phyloP scores from a whole-genome alignment of 2,329 filamentous ascomycete species.

The Aspergillus unguis region DNA sequence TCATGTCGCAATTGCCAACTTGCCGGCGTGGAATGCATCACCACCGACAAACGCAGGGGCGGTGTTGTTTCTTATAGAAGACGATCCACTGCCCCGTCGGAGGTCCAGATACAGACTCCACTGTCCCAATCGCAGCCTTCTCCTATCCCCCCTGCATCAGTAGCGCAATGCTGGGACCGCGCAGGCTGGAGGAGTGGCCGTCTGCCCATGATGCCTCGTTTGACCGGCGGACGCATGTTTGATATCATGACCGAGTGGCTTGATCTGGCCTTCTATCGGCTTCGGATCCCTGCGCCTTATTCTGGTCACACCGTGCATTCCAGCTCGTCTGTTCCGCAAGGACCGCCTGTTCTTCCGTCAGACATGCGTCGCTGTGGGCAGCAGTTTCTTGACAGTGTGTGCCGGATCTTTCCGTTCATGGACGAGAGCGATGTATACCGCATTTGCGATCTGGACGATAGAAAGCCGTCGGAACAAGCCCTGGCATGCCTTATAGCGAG shows the following conservation, averaged over 20 bases:
- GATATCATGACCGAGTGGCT: slow-evolving; percentile 9
- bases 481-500: not conserved
- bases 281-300: not conserved
- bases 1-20: slow-evolving; percentile 4
- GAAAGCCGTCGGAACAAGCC: not conserved
- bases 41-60: slow-evolving; percentile 1
- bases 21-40: slow-evolving; percentile 6
- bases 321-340: not conserved
- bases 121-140: not conserved
- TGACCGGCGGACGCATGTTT: slow-evolving; percentile 2
- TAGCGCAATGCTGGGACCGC: slow-evolving; percentile 5
- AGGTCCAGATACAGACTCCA: not conserved
- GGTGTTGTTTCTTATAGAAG: not conserved
- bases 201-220: slow-evolving; percentile 6
- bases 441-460: not conserved
- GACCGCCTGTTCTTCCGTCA: not conserved
- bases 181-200: slow-evolving; percentile 1
- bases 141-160: not conserved
- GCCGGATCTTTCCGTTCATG: not conserved
- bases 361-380: not conserved
- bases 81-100: not conserved
- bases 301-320: not conserved
- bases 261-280: slow-evolving; percentile 4
- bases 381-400: not conserved
- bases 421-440: not conserved